These are phyloP conservation scores for Fusarium keratoplasticum DNA, from an alignment of 2,329 filamentous ascomycete species.

Conservation along the genomic window DNA sequence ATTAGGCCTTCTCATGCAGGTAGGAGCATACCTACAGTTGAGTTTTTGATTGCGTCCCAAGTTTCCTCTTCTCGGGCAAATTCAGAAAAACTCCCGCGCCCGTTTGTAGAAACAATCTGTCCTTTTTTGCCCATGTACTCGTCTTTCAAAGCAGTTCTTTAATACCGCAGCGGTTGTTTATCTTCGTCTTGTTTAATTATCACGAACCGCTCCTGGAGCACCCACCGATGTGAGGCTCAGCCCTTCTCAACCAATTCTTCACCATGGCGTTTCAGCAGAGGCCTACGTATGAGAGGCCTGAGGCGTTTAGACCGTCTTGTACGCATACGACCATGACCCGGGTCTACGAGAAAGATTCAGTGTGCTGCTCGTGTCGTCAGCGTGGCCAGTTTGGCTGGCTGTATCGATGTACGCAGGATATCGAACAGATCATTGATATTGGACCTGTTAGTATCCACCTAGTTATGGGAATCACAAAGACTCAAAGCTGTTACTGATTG, in stretches of 20 bases:
- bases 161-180: not conserved
- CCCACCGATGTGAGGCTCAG: not conserved
- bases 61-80: not conserved
- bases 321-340: slow-evolving; percentile 77
- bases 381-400: slow-evolving; percentile 75
- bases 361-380: slow-evolving; percentile 69
- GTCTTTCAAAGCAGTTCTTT: not conserved
- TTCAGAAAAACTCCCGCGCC: not conserved
- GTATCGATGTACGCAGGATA: slow-evolving; percentile 78
- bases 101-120: not conserved
- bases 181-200: not conserved
- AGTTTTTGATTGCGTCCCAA: not conserved
- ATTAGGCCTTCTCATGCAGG: not conserved
- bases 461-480: not conserved
- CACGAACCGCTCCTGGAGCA: not conserved
- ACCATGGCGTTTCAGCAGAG: slow-evolving; percentile 29
- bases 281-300: slow-evolving; percentile 16
- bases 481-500: slow-evolving; percentile 4
- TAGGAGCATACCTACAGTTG: not conserved
- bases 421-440: slow-evolving; percentile 55
- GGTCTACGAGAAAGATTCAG: slow-evolving; percentile 64
- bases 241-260: not conserved
- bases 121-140: not conserved
- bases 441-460: slow-evolving; percentile 40
- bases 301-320: slow-evolving; percentile 58